Base-by-base conservation (phyloP, 495 filamentous ascomycete species). In the Xanthoparmelia taractica region DNA sequence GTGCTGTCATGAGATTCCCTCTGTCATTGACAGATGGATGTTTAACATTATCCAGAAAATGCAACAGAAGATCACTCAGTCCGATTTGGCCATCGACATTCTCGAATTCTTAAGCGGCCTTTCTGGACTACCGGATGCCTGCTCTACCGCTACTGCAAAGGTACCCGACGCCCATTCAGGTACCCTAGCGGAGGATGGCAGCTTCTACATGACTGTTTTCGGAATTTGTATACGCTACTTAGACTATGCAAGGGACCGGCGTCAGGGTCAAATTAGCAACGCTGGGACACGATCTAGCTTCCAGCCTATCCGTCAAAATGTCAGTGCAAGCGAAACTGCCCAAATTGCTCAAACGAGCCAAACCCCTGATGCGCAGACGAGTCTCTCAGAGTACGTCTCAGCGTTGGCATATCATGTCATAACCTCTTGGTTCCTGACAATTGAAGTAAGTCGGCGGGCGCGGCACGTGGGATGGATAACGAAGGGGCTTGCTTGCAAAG, bases 381-480 rank as follows among this genome's bases (percentile, higher is more conserved):
- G 90, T 68, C 79, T 93, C 12, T 89, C 90, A 2, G 90, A 92
- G 71, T 99, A 99, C 71, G 90, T 97, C 36, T 92, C 92, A 70
- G 87, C 90, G 1, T 77, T 97, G 31, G 92, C 94, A 8, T 96
- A 96, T 71, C 91, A 97, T 73, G 91, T 96, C 67, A 91, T 97
- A 67, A 89, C 90, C 4, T 96, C 96, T 68, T 99, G 95, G 95
- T 97, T 96, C 72, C 77, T 97, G 59, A 88, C 90, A 10, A 72
- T 97, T 64, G 92, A 88, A 71, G 80, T 96, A 38, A 79, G 85
- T 47, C 91, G 97, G 66, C 86, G 95, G 34, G 81, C 85, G 23
- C 90, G 85, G 64, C 87, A 95, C 64, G 89, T 96, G 54, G 84
- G 85, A 54, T 97, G 91, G 91, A 96, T 97, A 65, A 87, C 89